Evolutionary conservation across 345 rosid species (phyloP), one percentile per base, ranked within the genome.

Genomic region (Mangifera indica): DNA sequence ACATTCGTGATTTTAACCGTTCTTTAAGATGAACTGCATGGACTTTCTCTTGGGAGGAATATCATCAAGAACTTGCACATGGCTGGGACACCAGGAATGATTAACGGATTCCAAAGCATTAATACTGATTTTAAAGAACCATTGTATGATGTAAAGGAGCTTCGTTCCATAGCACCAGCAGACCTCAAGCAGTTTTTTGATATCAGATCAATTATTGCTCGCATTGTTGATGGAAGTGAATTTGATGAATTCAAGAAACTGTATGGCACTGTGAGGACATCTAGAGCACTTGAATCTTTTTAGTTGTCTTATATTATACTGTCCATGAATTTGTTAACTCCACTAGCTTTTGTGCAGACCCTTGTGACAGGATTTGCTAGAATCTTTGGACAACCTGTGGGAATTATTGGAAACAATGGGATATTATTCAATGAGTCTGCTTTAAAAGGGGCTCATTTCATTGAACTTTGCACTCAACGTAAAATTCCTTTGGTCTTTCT

Each of bases 221-320:
- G 92, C 51, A 89, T 94, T 75, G 93, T 87, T 63, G 98, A 94
- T 83, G 97, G 97, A 53, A 92, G 98, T 75, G 97, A 92, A 73
- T 94, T 94, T 78, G 97, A 94, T 57, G 98, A 94, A 77, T 92
- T 94, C 92, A 94, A 94, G 89, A 94, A 94, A 84, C 76, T 87
- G 81, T 94, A 89, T 70, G 98, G 98, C 85, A 90, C 90, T 74
- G 97, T 92, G 71, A 86, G 97, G 90, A 85, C 83, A 74, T 72
- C 18, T 57, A 37, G 20, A 69, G 66, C 62, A n/a, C 74, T 74
- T 60, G 40, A 40, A 42, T 54, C 46, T 52, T 71, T 20, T 49
- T 60, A 40, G 67, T 29, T 56, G 5, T 72, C 25, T 42, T 70
- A 61, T 53, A 26, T 22, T 48, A 10, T 32, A 68, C 71, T 18